Conservation (phyloP, 805 yeast species). For the Groenewaldozyma tartarivorans region DNA sequence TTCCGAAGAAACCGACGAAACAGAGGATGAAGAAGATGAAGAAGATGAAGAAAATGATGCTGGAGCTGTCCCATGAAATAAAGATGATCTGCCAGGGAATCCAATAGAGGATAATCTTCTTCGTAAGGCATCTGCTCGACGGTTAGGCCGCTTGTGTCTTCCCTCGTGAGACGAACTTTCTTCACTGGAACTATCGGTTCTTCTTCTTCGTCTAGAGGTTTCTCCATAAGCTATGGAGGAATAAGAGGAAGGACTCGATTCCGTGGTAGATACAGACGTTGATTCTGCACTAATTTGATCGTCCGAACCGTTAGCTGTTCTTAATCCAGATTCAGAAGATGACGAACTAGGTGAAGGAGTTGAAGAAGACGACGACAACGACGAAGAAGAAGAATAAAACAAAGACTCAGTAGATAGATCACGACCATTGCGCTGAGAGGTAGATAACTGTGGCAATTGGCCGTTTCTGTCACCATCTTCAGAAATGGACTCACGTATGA, state of each 20-base stretch:
- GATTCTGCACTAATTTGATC: too few relatives aligned
- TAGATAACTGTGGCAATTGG: too few relatives aligned
- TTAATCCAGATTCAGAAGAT: neutral
- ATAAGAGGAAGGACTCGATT: too few relatives aligned
- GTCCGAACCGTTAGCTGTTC: too few relatives aligned
- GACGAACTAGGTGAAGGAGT: neutral
- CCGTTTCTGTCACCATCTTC: too few relatives aligned
- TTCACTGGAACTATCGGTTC: neutral
- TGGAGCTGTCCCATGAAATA: neutral
- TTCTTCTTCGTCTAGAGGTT: neutral
- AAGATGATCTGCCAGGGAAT: too few relatives aligned
- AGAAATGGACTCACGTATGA: too few relatives aligned
- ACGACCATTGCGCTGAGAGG: too few relatives aligned
- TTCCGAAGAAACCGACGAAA: neutral
- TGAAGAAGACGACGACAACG: neutral
- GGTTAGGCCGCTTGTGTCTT: neutral
- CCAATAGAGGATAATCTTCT: too few relatives aligned
- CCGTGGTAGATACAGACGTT: too few relatives aligned
- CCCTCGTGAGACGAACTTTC: neutral
- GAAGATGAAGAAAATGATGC: slow-evolving; percentile 8
- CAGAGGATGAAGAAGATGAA: neutral
- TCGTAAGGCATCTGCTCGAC: neutral
- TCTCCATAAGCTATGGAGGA: too few relatives aligned
- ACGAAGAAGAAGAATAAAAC: slow-evolving; percentile 4
- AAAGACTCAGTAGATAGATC: too few relatives aligned